Evolutionary conservation across 495 filamentous ascomycete species (phyloP).

Genomic region (Xylaria bambusicola): DNA sequence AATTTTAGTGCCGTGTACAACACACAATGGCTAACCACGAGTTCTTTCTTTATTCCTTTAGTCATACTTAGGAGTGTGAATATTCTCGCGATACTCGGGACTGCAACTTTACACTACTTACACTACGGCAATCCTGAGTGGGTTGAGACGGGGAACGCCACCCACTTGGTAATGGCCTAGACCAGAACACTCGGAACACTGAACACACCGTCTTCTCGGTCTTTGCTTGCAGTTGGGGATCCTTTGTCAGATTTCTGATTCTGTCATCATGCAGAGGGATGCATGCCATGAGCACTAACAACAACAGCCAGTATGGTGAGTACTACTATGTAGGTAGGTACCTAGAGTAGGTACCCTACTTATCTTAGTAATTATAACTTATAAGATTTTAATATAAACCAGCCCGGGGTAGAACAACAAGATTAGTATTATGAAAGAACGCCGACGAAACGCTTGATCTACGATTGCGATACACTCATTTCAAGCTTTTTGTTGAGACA

Average conservation of each 20-base stretch:
- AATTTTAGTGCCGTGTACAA: neutral
- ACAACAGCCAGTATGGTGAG: neutral
- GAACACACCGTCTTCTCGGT: slow-evolving; percentile 1
- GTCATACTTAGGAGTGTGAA: no score
- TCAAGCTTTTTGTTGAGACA: neutral
- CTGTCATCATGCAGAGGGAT: slow-evolving; percentile 11
- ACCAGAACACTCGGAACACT: neutral
- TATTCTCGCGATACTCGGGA: no score
- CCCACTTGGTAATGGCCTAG: neutral
- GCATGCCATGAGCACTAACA: neutral
- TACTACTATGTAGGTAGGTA: no score
- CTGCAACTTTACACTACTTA: neutral
- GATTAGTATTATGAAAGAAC: neutral
- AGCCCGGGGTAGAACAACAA: neutral
- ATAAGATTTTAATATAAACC: no score
- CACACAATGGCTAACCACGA: slow-evolving; percentile 6
- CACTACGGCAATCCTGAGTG: neutral
- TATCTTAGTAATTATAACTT: neutral
- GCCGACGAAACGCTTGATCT: slow-evolving; percentile 15
- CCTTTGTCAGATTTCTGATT: slow-evolving; percentile 10
- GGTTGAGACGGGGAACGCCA: neutral
- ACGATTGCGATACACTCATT: slow-evolving; percentile 1
- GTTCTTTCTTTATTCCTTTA: neutral
- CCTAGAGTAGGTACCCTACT: no score
- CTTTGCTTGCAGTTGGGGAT: slow-evolving; percentile 1